Evolutionary conservation across 2,329 filamentous ascomycete genomes (phyloP).

Genomic region (Cladosporium sp.): DNA sequence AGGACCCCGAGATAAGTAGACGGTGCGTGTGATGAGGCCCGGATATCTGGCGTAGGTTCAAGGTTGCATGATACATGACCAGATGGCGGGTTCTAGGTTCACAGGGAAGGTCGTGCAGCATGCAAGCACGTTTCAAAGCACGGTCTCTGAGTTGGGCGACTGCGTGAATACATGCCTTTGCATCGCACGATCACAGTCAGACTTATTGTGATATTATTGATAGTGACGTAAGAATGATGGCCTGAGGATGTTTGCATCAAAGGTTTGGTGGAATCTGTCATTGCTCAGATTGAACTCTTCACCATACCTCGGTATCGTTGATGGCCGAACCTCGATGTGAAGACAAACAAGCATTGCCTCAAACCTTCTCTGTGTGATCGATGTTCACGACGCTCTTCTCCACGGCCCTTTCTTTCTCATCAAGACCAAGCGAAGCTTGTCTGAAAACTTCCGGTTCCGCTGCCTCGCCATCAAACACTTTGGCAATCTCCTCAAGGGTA

Average conservation of each 20-base stretch:
- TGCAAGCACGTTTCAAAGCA: neutral
- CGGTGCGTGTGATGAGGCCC: neutral
- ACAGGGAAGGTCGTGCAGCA: neutral
- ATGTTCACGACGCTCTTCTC: constrained; percentile 1
- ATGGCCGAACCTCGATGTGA: neutral
- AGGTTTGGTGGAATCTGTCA: neutral
- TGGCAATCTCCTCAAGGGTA: constrained; percentile 46
- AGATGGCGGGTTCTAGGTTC: neutral
- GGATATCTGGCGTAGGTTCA: neutral
- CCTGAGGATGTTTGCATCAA: neutral
- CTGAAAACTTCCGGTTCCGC: constrained; percentile 10
- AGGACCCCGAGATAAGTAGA: neutral
- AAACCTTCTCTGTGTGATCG: constrained; percentile 14
- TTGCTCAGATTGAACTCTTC: neutral
- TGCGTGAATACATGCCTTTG: neutral
- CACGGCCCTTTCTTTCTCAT: neutral
- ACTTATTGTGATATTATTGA: neutral
- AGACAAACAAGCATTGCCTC: neutral
- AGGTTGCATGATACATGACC: neutral
- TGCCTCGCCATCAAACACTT: constrained; percentile 40
- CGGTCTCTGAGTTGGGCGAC: neutral
- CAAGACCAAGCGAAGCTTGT: neutral
- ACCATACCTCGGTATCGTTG: neutral
- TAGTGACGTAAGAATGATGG: neutral
- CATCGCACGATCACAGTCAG: neutral